These are phyloP conservation scores for Mucor ambiguus DNA, from an alignment of 371 early-diverging fungal genomes.

Conservation along the genomic window DNA sequence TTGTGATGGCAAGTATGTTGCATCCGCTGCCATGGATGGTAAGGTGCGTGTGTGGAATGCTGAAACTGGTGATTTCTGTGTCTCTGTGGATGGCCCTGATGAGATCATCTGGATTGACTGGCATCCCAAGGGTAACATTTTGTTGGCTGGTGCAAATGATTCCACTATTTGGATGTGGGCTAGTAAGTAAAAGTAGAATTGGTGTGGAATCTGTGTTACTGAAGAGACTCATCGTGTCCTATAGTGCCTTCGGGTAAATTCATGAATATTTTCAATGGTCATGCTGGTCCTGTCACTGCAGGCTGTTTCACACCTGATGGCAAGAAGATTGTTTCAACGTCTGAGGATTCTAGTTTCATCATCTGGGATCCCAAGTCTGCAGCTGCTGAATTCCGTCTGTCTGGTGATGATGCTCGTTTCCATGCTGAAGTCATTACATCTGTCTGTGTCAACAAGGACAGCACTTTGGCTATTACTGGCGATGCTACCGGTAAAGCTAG, in stretches of 20 bases:
- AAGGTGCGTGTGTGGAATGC: slow-evolving; percentile 84
- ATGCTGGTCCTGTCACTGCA: slow-evolving; percentile 81
- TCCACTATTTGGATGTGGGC: slow-evolving; percentile 96
- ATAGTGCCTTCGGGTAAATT: slow-evolving; percentile 82
- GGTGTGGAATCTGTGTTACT: not conserved
- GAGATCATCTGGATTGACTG: slow-evolving; percentile 88
- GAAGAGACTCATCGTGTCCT: not conserved
- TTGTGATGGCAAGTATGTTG: slow-evolving; percentile 82
- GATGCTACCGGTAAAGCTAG: slow-evolving; percentile 78
- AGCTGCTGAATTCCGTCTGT: slow-evolving; percentile 59
- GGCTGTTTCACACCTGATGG: slow-evolving; percentile 93
- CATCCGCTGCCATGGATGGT: slow-evolving; percentile 97
- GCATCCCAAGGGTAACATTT: slow-evolving; percentile 93
- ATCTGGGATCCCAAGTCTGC: slow-evolving; percentile 96
- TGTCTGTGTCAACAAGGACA: slow-evolving; percentile 76
- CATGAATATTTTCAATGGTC: slow-evolving; percentile 94
- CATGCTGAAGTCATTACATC: slow-evolving; percentile 82
- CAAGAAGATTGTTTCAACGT: slow-evolving; percentile 77
- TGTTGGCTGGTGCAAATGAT: slow-evolving; percentile 88
- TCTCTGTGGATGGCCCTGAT: slow-evolving; percentile 86
- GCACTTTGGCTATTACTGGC: slow-evolving; percentile 80
- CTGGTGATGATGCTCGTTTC: slow-evolving; percentile 84
- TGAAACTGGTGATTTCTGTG: slow-evolving; percentile 61
- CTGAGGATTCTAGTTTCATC: slow-evolving; percentile 84
- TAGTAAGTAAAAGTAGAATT: slow-evolving; percentile 36